A percentile compares a stretch with the other conserved stretches of the same genome.
Evolutionary conservation across 176 grass and related monocot species (phyloP).

Genomic region (Triticum aestivum): IWGSC_CS_RefSeq_v2.1 NC_057802.1:110896530-110897029

Average conservation of each 20-base stretch:
- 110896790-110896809: neutral
- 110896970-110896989: constrained; percentile 52
- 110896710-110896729: neutral
- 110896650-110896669: neutral
- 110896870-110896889: constrained; percentile 25
- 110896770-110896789: neutral
- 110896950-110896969: constrained; percentile 84
- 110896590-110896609: neutral
- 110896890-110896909: constrained; percentile 96
- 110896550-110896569: constrained; percentile 10
- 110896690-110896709: constrained; percentile 14
- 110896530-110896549: constrained; percentile 1
- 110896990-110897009: neutral
- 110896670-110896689: constrained; percentile 3
- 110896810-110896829: neutral
- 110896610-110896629: constrained; percentile 1
- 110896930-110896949: constrained; percentile 90
- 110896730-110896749: neutral
- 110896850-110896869: constrained; percentile 14
- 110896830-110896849: constrained; percentile 7
- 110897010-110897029: constrained; percentile 16
- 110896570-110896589: constrained; percentile 1
- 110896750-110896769: constrained; percentile 16
- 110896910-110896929: constrained; percentile 84
- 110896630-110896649: neutral